Evolutionary conservation across 371 early-diverging fungal genomes (phyloP), one percentile per base, ranked within the genome.

Genomic region (Catenaria anguillulae): DNA sequence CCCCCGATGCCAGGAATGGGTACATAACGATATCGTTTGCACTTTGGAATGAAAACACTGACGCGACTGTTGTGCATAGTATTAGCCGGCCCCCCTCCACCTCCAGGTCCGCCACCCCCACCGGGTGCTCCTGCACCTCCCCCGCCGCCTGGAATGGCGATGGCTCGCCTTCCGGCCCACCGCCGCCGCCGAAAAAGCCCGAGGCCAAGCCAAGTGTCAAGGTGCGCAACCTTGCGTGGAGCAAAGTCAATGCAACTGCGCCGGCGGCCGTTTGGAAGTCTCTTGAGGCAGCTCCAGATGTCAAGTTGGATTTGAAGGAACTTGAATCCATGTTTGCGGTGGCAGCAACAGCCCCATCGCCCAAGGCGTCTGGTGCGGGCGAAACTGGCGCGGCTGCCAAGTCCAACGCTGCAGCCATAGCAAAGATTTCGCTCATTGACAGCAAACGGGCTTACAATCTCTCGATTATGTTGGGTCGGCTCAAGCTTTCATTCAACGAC

Each of bases 381-480:
- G n/a, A n/a, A n/a, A n/a, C n/a, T n/a, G n/a, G n/a, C n/a, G n/a
- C n/a, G n/a, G n/a, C n/a, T n/a, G n/a, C n/a, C n/a, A n/a, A n/a
- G n/a, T n/a, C n/a, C n/a, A n/a, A n/a, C n/a, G n/a, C n/a, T n/a
- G n/a, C n/a, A n/a, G n/a, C n/a, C n/a, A n/a, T n/a, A n/a, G n/a
- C 45, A 26, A 50, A 50, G 31, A 2, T 58, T 12, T 33, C 26
- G 24, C 17, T 58, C 26, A 58, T 58, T 23, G 58, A 58, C 42
- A 12, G n/a, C 21, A 58, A 58, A 31, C 6, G 21, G 13, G 58
- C 58, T n/a, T 58, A 58, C 58, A 58, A 58, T 19, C 24, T 58
- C 15, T 24, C 24, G 15, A 58, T 58, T 17, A 58, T 35, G 58
- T 15, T 35, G 0, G 19, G n/a, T 0, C 58, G 58, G 24, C n/a